Evolutionary conservation across 2,329 filamentous ascomycete species (phyloP).

Genomic region (Coniella lustricola): DNA sequence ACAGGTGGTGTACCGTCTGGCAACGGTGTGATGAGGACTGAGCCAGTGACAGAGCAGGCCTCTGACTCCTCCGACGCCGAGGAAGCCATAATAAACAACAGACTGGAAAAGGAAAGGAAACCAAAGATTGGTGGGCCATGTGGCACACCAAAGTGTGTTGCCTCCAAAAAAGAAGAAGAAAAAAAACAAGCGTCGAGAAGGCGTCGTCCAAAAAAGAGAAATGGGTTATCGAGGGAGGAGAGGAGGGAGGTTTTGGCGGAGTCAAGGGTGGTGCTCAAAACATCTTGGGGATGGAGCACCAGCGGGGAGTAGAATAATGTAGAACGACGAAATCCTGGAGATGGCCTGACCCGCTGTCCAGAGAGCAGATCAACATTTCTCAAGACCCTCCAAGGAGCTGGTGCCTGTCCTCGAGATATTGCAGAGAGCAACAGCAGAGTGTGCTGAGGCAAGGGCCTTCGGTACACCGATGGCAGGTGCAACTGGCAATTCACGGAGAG

Average conservation of each 20-base stretch:
- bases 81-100: conserved; percentile 14
- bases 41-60: conserved; percentile 7
- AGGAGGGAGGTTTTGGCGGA: not conserved
- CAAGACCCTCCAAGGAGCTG: not conserved
- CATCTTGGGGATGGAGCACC: conserved; percentile 1
- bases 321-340: conserved; percentile 1
- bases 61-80: conserved; percentile 4
- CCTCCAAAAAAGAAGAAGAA: conserved; percentile 11
- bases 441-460: conserved; percentile 1
- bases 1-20: not conserved
- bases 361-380: conserved; percentile 12
- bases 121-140: conserved; percentile 7
- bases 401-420: not conserved
- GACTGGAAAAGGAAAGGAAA: conserved; percentile 8
- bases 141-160: conserved; percentile 2
- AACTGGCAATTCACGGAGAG: not conserved
- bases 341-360: not conserved
- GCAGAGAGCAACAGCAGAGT: not conserved
- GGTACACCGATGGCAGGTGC: conserved; percentile 2
- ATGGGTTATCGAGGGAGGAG: not conserved
- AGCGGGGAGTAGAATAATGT: conserved; percentile 4
- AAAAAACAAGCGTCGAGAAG: not conserved
- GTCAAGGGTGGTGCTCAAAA: not conserved
- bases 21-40: conserved; percentile 7
- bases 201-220: not conserved